Evolutionary conservation across 768 basidiomycete species (phyloP).

Genomic region (Neoboletus subvelutipes): DNA sequence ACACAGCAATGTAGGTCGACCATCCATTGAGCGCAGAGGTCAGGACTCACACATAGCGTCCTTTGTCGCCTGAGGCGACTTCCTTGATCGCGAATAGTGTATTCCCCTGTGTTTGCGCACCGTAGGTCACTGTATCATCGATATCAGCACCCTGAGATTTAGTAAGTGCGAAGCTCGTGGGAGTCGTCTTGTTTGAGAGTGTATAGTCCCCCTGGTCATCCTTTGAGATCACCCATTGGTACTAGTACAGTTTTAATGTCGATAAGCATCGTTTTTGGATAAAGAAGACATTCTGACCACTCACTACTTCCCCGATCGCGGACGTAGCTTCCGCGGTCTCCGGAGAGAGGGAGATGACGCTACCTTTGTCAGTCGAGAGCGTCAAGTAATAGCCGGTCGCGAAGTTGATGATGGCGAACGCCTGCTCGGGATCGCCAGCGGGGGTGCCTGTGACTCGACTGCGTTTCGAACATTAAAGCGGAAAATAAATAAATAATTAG

Average conservation of each 20-base stretch:
- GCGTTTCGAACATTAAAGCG: not conserved
- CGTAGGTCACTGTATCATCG: constrained; percentile 5
- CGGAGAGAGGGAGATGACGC: not conserved
- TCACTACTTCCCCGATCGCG: not conserved
- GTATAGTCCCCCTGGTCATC: constrained; percentile 2
- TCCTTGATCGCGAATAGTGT: constrained; percentile 5
- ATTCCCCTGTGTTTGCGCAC: not conserved
- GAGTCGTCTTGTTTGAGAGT: constrained; percentile 1
- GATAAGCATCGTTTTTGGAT: not conserved
- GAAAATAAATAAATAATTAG: not conserved
- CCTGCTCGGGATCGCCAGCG: not conserved
- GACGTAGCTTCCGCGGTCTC: not conserved
- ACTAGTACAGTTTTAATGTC: constrained; percentile 3
- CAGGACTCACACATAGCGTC: constrained; percentile 2
- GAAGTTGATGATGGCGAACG: constrained; percentile 10
- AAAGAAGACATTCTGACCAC: not conserved
- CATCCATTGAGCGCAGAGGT: not conserved
- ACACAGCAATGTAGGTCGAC: not conserved
- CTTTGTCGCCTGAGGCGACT: not conserved
- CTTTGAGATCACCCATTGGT: constrained; percentile 10
- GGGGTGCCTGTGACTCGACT: not conserved
- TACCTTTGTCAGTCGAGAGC: not conserved
- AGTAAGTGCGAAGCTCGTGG: constrained; percentile 2
- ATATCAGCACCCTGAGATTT: not conserved
- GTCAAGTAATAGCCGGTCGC: constrained; percentile 9